Evolutionary conservation across 768 basidiomycete genomes (phyloP).

Genomic region (Erythrobasidium yunnanense): DNA sequence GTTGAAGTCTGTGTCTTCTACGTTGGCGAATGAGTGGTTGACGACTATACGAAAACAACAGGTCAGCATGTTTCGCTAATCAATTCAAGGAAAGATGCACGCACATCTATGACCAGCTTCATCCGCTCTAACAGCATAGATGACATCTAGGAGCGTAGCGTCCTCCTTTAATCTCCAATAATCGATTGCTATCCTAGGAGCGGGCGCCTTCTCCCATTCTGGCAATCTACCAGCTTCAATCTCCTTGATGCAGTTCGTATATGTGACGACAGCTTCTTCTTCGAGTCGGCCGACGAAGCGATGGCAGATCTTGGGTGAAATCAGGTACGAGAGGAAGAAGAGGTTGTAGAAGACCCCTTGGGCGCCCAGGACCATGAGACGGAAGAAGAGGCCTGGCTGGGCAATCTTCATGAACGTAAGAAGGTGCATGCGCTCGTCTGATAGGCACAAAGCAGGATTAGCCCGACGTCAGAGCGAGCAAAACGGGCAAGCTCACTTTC

Average conservation of each 20-base stretch:
- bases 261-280: constrained; percentile 83
- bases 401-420: constrained; percentile 93
- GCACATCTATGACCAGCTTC: constrained; percentile 66
- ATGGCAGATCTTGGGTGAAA: constrained; percentile 49
- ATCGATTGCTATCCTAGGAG: constrained; percentile 65
- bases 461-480: not conserved
- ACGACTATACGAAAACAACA: no score
- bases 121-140: constrained; percentile 85
- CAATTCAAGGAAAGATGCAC: not conserved
- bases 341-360: constrained; percentile 55
- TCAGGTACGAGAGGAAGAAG: constrained; percentile 59
- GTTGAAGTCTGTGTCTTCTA: constrained; percentile 59
- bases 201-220: constrained; percentile 49
- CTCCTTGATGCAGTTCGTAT: constrained; percentile 68
- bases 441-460: not conserved
- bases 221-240: constrained; percentile 70
- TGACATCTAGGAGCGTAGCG: constrained; percentile 72
- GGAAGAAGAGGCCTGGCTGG: constrained; percentile 67
- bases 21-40: constrained; percentile 86
- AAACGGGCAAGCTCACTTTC: not conserved
- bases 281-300: constrained; percentile 67
- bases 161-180: constrained; percentile 72
- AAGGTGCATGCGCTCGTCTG: constrained; percentile 61
- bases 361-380: constrained; percentile 69
- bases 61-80: not conserved